These are phyloP conservation scores for Solanum appendiculatum DNA, from an alignment of 257 asterid genomes.

Conservation along the genomic window DNA sequence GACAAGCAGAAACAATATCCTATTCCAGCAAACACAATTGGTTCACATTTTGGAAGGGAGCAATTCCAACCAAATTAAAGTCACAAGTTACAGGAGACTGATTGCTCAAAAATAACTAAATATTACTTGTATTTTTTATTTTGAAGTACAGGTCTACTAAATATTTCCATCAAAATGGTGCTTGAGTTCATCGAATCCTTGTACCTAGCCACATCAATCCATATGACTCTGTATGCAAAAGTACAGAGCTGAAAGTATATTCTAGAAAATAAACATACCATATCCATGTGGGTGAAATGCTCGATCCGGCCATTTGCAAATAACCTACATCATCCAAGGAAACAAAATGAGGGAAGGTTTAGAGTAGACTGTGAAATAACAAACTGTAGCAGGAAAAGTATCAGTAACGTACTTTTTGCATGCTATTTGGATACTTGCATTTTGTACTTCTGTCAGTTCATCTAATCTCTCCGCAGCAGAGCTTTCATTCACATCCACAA, in stretches of 20 bases:
- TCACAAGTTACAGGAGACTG: not conserved
- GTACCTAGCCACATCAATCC: not conserved
- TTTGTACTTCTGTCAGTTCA: slow-evolving; percentile 53
- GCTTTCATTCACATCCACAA: slow-evolving; percentile 51
- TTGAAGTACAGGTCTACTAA: not conserved
- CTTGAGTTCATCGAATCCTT: not conserved
- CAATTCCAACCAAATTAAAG: not conserved
- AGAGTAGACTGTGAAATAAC: not conserved
- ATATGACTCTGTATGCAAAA: not conserved
- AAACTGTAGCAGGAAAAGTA: not conserved
- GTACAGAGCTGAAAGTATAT: not conserved
- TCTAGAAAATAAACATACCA: slow-evolving; percentile 39
- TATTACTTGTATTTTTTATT: not conserved
- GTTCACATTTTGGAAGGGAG: not conserved
- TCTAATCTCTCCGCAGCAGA: slow-evolving; percentile 57
- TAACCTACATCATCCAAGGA: slow-evolving; percentile 31
- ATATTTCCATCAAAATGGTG: not conserved
- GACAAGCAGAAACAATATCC: not conserved
- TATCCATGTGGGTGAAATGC: slow-evolving; percentile 71
- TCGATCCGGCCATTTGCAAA: slow-evolving; percentile 52
- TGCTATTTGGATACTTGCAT: slow-evolving; percentile 56
- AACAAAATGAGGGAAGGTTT: not conserved
- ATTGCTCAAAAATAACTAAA: not conserved
- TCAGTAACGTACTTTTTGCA: slow-evolving; percentile 39
- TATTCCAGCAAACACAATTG: not conserved